A percentile compares a stretch with the other conserved stretches of the same genome.
Conservation (phyloP, 2,329 filamentous ascomycete genomes). For the Knoxdaviesia proteae region DNA sequence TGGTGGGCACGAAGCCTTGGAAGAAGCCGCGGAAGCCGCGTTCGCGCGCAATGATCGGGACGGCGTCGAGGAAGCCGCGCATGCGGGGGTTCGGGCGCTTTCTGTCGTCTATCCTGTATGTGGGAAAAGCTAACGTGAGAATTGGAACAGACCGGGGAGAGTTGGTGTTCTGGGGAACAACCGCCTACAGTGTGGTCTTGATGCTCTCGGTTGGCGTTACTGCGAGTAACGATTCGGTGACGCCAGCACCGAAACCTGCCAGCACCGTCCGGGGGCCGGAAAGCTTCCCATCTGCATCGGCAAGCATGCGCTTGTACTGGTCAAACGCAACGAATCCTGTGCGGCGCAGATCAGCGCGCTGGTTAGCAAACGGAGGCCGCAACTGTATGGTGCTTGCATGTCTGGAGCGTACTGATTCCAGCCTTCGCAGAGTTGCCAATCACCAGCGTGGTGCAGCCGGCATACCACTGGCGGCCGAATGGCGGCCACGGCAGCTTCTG, state of each 20-base stretch:
- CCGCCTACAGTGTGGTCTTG: conserved; percentile 67
- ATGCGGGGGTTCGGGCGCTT: conserved; percentile 72
- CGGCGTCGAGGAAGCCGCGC: conserved; percentile 80
- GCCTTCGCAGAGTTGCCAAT: conserved; percentile 95
- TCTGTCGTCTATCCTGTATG: conserved; percentile 67
- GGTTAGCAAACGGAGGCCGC: neutral
- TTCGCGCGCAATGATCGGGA: conserved; percentile 69
- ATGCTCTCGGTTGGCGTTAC: conserved; percentile 97
- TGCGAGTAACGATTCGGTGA: conserved; percentile 80
- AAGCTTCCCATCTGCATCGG: conserved; percentile 70
- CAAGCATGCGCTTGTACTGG: conserved; percentile 68
- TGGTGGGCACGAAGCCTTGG: conserved; percentile 90
- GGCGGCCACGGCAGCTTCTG: conserved; percentile 89
- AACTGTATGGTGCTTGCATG: no score
- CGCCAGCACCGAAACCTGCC: conserved; percentile 82
- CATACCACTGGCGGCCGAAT: conserved; percentile 90
- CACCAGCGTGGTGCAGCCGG: conserved; percentile 89
- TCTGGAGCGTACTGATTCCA: conserved; percentile 51
- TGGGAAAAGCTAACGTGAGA: neutral
- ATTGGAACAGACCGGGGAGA: neutral
- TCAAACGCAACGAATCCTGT: conserved; percentile 87
- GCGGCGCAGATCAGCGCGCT: neutral
- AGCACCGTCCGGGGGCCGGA: conserved; percentile 80
- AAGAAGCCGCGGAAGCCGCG: conserved; percentile 84
- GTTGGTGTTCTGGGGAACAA: conserved; percentile 2